phyloP scores from a whole-genome alignment of 805 yeast species.

The Candida khao-thaluensis region DNA sequence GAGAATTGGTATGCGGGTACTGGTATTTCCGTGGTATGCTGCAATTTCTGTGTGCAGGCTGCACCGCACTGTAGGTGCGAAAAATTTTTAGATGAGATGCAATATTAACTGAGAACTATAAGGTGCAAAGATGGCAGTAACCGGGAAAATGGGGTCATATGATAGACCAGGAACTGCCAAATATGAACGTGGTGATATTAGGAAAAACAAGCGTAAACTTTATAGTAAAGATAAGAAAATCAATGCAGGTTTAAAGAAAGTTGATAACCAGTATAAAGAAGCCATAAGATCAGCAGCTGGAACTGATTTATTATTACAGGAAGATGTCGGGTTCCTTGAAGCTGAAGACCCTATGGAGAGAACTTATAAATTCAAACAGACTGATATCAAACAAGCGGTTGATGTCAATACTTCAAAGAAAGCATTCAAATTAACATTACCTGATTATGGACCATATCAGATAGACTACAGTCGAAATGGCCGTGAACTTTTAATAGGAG shows the following conservation, averaged over 20 bases:
- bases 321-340: constrained; percentile 82
- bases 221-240: constrained; percentile 57
- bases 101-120: background rate
- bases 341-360: constrained; percentile 92
- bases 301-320: constrained; percentile 81
- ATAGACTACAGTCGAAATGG: constrained; percentile 87
- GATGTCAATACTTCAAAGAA: constrained; percentile 76
- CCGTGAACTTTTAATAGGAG: constrained; percentile 78
- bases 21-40: constrained; percentile 1
- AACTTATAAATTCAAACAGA: constrained; percentile 81
- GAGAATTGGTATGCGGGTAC: constrained; percentile 1
- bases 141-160: constrained; percentile 22
- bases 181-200: constrained; percentile 25
- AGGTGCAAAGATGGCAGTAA: constrained; percentile 15
- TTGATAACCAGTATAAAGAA: constrained; percentile 70
- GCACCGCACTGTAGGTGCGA: constrained; percentile 1
- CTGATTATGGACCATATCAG: constrained; percentile 82
- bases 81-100: constrained; percentile 12
- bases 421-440: constrained; percentile 67
- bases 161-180: constrained; percentile 24
- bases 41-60: background rate
- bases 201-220: constrained; percentile 21
- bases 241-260: constrained; percentile 61
- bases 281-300: constrained; percentile 83
- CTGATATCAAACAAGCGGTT: constrained; percentile 71